Base-by-base conservation (phyloP, 2,329 filamentous ascomycete species). In the Berkeleyomyces rouxiae region DNA sequence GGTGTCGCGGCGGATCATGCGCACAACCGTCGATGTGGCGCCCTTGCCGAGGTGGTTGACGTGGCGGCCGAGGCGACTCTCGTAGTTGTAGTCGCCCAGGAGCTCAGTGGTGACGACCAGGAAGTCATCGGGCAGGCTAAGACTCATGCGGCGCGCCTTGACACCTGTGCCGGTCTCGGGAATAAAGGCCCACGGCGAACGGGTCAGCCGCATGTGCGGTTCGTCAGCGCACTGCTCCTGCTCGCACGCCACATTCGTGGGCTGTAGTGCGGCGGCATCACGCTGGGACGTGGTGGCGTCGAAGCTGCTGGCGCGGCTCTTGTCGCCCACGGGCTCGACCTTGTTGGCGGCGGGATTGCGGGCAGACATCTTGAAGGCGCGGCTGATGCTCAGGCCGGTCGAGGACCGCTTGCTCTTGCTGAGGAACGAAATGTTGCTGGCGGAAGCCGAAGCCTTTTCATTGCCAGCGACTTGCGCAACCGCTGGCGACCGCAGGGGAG, bases 31-130 rank as follows among this genome's bases (percentile, higher is more conserved):
- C 51, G 88, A 89, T 4, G 88, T 91, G 9, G 88, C 87, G 49
- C 90, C 90, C 72, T 88, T 88, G 65, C 90, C 90, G 5, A 95
- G 76, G 65, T 85, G 81, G 73, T 87, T 90, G 46, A 86, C 85
- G 68, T 87, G 82, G 49, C 84, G 83, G 7, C 87, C 86, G 40
- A 88, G 78, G 67, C 87, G 83, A 72, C 83, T 85, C 66, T 82
- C 78, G 67, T 85, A 86, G 65, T 85, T 83, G 68, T 84, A 92
- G 67, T 90, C 87, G 57, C 79, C 77, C 65, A 82, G 78, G 3
- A 92, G 77, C 60, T 88, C 84, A 36, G 79, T 85, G 7, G 84
- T 79, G 65, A 89, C 84, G 39, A 90, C 84, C 1, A 79, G 80
- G 69, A 90, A 88, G 67, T 89, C 85, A 67, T 90, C 86, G 1